Base-by-base conservation (phyloP, 2,329 filamentous ascomycete genomes). In the Chrysosporium keratinophilum region DNA sequence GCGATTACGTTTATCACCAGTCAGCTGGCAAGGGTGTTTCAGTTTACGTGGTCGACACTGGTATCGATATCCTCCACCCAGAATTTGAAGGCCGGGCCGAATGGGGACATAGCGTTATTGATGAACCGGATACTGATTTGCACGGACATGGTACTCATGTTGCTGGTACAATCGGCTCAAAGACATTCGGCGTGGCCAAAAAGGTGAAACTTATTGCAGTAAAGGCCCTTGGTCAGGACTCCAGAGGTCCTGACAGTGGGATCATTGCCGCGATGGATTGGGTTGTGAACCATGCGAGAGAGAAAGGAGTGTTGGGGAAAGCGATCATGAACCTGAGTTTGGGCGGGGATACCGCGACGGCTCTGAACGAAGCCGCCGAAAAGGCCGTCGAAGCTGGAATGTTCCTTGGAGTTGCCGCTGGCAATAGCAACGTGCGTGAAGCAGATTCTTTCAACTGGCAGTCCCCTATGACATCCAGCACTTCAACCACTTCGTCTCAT, bases 251-350 rank as follows among this genome's bases (percentile, higher is more conserved):
- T 19, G 69, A 67, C 42, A 67, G 69, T 19, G 70, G 71, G 58
- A 75, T 77, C 56, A 71, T 81, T 57, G 64, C 69, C n/a, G 78
- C 76, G n/a, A 77, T 79, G 62, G 62, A 69, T 34, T 71, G 64
- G 66, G 65, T 65, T 45, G 65, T 61, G 53, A 64, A 66, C 39
- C 60, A 69, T 54, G 67, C 65, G 43, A 61, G 57, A 35, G 55
- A 48, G 50, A 68, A 65, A 52, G 59, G 60, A 10, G 60, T 59
- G 48, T 60, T 62, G 33, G 58, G 57, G 40, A 67, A 64, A 56
- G 41, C 64, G 40, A 65, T 64, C 15, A 63, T 68, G 58, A 69
- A 67, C 53, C 60, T 69, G 63, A 66, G 63, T 54, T 43, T 52
- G 41, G 44, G 31, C 11, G 50, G 50, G 7, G 50, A 52, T 19